These are phyloP conservation scores for Sarocladium brachiariae DNA, from an alignment of 2,329 filamentous ascomycete genomes.

Conservation along the genomic window DNA sequence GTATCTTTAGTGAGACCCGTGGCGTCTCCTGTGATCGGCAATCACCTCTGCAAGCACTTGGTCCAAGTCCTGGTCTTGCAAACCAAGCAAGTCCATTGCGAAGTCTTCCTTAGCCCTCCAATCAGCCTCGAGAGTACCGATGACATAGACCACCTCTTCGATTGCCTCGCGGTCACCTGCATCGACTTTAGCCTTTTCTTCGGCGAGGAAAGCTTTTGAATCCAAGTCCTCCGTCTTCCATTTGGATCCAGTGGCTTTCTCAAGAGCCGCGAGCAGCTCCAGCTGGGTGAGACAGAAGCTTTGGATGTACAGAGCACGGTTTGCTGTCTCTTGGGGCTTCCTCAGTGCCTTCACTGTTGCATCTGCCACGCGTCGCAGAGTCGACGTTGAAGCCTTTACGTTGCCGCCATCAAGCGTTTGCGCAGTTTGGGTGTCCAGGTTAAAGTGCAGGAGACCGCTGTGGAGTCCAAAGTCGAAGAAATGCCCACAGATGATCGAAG, in stretches of 20 bases:
- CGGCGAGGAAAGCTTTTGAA: slow-evolving; percentile 31
- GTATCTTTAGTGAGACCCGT: neutral
- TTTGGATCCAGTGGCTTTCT: slow-evolving; percentile 40
- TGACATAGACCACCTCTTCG: slow-evolving; percentile 42
- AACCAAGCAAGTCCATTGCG: slow-evolving; percentile 38
- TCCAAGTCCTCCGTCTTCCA: slow-evolving; percentile 27
- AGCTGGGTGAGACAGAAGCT: slow-evolving; percentile 41
- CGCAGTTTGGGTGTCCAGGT: slow-evolving; percentile 34
- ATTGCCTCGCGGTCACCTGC: slow-evolving; percentile 29
- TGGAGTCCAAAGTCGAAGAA: slow-evolving; percentile 44
- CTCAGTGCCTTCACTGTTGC: slow-evolving; percentile 42
- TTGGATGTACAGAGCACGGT: slow-evolving; percentile 40
- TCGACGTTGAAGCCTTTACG: slow-evolving; percentile 39
- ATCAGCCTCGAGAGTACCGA: slow-evolving; percentile 40
- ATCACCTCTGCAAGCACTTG: slow-evolving; percentile 25
- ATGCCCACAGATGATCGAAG: slow-evolving; percentile 34
- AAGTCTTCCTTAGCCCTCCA: slow-evolving; percentile 39
- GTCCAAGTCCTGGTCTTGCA: slow-evolving; percentile 41
- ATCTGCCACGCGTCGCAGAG: slow-evolving; percentile 39
- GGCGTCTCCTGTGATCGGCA: neutral
- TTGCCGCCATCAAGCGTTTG: slow-evolving; percentile 47
- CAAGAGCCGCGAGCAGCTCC: slow-evolving; percentile 38
- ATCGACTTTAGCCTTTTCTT: slow-evolving; percentile 29
- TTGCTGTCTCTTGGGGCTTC: slow-evolving; percentile 43
- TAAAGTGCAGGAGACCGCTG: slow-evolving; percentile 32